A percentile compares a stretch with the other conserved stretches of the same genome.
Evolutionary conservation across 768 basidiomycete genomes (phyloP).

Genomic region (Cantharellus anzutake): DNA sequence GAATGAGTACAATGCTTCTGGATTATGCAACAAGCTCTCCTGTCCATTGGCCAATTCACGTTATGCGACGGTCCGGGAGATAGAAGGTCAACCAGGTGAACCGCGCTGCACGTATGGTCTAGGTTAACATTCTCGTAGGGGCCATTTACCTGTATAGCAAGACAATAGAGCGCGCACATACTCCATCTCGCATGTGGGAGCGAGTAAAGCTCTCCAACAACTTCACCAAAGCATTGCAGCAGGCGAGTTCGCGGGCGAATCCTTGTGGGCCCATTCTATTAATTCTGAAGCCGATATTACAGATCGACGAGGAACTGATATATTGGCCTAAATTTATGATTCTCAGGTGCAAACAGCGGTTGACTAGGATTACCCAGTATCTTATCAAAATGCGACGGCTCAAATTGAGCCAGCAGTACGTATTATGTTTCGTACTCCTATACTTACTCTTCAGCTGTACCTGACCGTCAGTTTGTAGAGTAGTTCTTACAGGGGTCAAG

Average conservation of each 20-base stretch:
- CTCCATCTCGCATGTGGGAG: constrained; percentile 98
- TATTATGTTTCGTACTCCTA: constrained; percentile 7
- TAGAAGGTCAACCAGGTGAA: constrained; percentile 44
- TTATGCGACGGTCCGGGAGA: constrained; percentile 95
- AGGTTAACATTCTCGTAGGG: constrained; percentile 25
- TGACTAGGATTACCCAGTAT: constrained; percentile 98
- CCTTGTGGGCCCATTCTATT: not conserved
- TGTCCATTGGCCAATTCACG: constrained; percentile 96
- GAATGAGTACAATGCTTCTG: constrained; percentile 97
- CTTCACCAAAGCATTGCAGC: constrained; percentile 87
- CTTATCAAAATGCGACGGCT: constrained; percentile 94
- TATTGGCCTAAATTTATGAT: constrained; percentile 97
- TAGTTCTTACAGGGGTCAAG: constrained; percentile 86
- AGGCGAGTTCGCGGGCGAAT: constrained; percentile 31
- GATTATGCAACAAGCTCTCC: constrained; percentile 83
- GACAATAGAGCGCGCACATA: constrained; percentile 93
- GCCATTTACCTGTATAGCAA: constrained; percentile 86
- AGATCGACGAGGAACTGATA: constrained; percentile 93
- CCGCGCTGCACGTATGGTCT: not conserved
- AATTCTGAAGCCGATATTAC: not conserved
- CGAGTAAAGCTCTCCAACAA: constrained; percentile 79
- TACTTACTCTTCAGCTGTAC: not conserved
- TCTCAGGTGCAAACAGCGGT: constrained; percentile 97
- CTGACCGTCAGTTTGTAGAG: constrained; percentile 27
- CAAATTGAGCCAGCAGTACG: constrained; percentile 71